Conservation (phyloP, 176 grass and related monocot species). For the Microstegium vimineum region DNA sequence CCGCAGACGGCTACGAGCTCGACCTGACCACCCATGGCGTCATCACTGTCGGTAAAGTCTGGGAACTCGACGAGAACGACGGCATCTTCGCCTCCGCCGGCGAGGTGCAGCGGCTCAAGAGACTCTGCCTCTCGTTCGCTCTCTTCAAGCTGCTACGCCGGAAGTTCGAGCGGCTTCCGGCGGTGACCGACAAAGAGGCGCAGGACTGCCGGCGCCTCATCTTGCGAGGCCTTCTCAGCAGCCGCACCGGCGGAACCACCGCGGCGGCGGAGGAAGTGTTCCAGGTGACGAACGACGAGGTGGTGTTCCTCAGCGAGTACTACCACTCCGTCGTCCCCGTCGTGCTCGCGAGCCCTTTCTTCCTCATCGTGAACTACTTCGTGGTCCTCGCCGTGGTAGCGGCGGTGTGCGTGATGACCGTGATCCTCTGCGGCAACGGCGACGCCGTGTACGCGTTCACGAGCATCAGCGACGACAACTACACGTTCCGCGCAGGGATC, state of each 20-base stretch:
- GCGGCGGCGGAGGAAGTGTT: not conserved
- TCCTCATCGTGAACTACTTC: not conserved
- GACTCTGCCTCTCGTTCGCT: not conserved
- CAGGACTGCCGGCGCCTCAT: not conserved
- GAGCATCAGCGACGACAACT: not conserved
- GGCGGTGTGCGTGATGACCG: not conserved
- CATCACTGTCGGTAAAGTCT: not conserved
- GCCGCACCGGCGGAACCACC: too few species aligned
- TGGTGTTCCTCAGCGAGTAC: conserved; percentile 1
- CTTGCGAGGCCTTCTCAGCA: not conserved
- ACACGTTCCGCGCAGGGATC: not conserved
- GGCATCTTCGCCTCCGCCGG: not conserved
- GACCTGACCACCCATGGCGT: not conserved
- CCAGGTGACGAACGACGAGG: not conserved
- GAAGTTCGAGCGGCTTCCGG: not conserved
- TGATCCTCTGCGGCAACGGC: not conserved
- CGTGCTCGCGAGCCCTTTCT: conserved; percentile 3
- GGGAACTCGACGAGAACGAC: not conserved
- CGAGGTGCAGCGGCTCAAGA: not conserved
- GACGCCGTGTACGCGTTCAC: not conserved
- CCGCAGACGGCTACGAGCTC: not conserved
- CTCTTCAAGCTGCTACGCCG: conserved; percentile 18
- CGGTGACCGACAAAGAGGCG: not conserved
- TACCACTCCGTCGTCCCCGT: conserved; percentile 14
- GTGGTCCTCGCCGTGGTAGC: not conserved